Conservation (phyloP, 2,329 filamentous ascomycete genomes). For the Aureobasidium sp. region DNA sequence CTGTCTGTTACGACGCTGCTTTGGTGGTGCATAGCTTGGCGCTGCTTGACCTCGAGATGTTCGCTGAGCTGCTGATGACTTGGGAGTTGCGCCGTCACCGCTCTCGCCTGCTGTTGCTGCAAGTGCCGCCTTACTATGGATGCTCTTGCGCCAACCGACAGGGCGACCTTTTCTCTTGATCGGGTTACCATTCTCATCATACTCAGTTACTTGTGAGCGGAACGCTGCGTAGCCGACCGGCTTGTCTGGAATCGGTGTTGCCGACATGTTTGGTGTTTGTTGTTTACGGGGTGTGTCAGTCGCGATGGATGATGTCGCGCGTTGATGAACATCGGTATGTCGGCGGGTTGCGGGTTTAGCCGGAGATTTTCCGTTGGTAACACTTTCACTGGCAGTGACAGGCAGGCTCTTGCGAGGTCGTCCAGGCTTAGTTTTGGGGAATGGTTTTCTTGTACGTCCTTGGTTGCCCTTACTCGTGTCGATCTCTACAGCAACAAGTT, state of each 20-base stretch:
- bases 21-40: slow-evolving; percentile 2
- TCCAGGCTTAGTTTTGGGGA: background rate
- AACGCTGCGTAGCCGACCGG: slow-evolving; percentile 36
- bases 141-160: slow-evolving; percentile 40
- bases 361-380: background rate
- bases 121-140: slow-evolving; percentile 32
- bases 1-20: background rate
- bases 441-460: background rate
- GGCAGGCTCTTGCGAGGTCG: background rate
- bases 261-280: slow-evolving; percentile 4
- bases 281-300: background rate
- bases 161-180: slow-evolving; percentile 39
- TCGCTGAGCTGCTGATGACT: background rate
- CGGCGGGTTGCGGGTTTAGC: background rate
- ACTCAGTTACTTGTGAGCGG: slow-evolving; percentile 20
- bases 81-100: background rate
- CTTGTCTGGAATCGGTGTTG: background rate
- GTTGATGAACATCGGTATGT: background rate
- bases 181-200: slow-evolving; percentile 24
- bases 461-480: background rate
- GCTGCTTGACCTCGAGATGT: background rate
- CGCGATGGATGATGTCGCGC: background rate
- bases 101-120: slow-evolving; percentile 14
- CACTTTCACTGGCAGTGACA: background rate
- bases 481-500: slow-evolving; percentile 5